Percentiles rank a stretch among this genome's conserved stretches.
Conservation (phyloP, 768 basidiomycete genomes). For the Paxillus ammoniavirescens region DNA sequence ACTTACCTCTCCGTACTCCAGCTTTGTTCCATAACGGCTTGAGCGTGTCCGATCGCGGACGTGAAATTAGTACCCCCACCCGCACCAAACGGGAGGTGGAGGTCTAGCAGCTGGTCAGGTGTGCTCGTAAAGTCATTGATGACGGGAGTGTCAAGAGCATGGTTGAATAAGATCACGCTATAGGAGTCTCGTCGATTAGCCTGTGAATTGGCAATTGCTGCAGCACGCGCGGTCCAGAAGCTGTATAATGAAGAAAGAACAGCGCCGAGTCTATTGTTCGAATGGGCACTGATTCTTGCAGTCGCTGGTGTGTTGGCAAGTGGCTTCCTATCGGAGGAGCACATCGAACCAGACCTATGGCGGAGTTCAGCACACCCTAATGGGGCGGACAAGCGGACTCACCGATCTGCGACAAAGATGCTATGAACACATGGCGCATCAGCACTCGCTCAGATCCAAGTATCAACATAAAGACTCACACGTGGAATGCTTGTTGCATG, state of each 20-base stretch:
- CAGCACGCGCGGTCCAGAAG: slow-evolving; percentile 55
- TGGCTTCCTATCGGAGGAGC: slow-evolving; percentile 38
- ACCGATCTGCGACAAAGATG: slow-evolving; percentile 58
- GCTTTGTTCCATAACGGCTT: slow-evolving; percentile 38
- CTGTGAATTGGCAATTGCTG: slow-evolving; percentile 30
- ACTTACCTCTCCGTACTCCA: slow-evolving; percentile 53
- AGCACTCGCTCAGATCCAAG: not conserved
- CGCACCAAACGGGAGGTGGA: slow-evolving; percentile 32
- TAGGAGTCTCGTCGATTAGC: slow-evolving; percentile 50
- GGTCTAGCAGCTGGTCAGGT: slow-evolving; percentile 42
- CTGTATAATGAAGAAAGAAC: slow-evolving; percentile 53
- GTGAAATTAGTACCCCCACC: slow-evolving; percentile 44
- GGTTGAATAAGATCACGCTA: slow-evolving; percentile 49
- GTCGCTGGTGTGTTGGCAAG: slow-evolving; percentile 43
- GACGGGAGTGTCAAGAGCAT: slow-evolving; percentile 20
- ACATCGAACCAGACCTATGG: slow-evolving; percentile 54
- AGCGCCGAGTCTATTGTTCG: slow-evolving; percentile 55
- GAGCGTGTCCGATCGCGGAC: slow-evolving; percentile 37
- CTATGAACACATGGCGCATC: slow-evolving; percentile 21
- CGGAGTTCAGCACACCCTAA: not conserved
- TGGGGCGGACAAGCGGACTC: not conserved
- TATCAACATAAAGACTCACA: slow-evolving; percentile 39
- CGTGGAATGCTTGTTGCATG: slow-evolving; percentile 56
- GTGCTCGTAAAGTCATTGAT: slow-evolving; percentile 47
- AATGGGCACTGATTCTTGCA: slow-evolving; percentile 32